phyloP scores from a whole-genome alignment of 176 grass and related monocot species.

The Melocanna baccifera region DNA sequence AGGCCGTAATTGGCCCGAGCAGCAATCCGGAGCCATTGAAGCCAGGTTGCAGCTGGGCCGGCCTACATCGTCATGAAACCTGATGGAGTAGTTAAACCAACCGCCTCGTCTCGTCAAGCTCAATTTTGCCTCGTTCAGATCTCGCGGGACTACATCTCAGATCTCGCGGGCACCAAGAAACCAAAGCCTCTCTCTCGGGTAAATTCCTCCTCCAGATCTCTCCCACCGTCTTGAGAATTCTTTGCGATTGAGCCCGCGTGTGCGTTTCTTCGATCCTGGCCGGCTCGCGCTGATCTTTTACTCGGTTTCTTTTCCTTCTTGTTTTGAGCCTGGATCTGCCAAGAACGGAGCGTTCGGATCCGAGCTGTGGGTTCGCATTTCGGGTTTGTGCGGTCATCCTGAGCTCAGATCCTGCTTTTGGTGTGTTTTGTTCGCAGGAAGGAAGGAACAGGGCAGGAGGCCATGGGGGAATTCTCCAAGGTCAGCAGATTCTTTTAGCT shows the following conservation, averaged over 20 bases:
- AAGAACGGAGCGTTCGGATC: neutral
- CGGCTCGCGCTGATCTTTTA: neutral
- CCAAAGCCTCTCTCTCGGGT: conserved; percentile 1
- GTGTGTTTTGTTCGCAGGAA: neutral
- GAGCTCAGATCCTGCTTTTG: neutral
- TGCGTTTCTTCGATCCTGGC: neutral
- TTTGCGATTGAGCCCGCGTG: neutral
- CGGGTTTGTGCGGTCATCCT: neutral
- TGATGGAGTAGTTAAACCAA: too few species aligned
- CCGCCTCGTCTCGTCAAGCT: too few species aligned
- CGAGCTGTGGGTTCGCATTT: neutral
- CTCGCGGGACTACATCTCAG: conserved; percentile 22
- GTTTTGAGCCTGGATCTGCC: neutral
- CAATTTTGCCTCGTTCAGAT: neutral
- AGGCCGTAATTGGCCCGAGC: too few species aligned
- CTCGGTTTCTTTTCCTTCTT: neutral
- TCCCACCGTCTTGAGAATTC: neutral
- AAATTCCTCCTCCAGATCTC: conserved; percentile 6
- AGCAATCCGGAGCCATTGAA: too few species aligned
- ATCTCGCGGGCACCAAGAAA: conserved; percentile 17
- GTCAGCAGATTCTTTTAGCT: neutral
- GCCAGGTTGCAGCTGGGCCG: too few species aligned
- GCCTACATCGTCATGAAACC: too few species aligned
- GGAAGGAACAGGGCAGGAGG: neutral
- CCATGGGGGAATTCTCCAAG: conserved; percentile 29